phyloP scores from a whole-genome alignment of 2,329 filamentous ascomycete species.

The Arthrobotrys sinensis region DNA sequence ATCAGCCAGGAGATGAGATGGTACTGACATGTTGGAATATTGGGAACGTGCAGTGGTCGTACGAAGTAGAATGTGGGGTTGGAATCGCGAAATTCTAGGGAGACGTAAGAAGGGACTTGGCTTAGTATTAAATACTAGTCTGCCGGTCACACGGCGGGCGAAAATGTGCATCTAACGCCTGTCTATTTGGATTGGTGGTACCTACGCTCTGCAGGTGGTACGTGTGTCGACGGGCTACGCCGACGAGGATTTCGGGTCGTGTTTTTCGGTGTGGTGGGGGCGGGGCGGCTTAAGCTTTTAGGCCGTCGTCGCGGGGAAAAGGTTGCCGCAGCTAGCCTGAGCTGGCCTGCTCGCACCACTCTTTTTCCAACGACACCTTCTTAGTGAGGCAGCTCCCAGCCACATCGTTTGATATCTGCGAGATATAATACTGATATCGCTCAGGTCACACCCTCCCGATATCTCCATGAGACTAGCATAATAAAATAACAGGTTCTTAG shows the following conservation, averaged over 20 bases:
- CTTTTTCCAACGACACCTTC: slow-evolving; percentile 34
- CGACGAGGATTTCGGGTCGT: slow-evolving; percentile 24
- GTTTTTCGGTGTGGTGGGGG: slow-evolving; percentile 27
- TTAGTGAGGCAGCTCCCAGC: slow-evolving; percentile 49
- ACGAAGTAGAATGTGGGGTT: slow-evolving; percentile 7
- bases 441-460: not conserved
- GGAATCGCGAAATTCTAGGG: slow-evolving; percentile 19
- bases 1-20: slow-evolving; percentile 79
- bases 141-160: slow-evolving; percentile 39
- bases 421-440: slow-evolving; percentile 20
- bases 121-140: slow-evolving; percentile 46
- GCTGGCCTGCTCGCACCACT: not conserved
- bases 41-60: not conserved
- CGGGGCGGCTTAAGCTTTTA: slow-evolving; percentile 15
- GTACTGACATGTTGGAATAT: slow-evolving; percentile 42
- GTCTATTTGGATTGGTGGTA: slow-evolving; percentile 1
- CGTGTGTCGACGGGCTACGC: slow-evolving; percentile 32
- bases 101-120: slow-evolving; percentile 22
- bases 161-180: slow-evolving; percentile 46
- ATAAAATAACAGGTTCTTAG: too few species aligned
- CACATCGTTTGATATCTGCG: slow-evolving; percentile 24
- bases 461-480: not conserved
- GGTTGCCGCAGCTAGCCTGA: slow-evolving; percentile 38
- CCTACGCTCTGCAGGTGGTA: slow-evolving; percentile 18
- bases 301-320: not conserved